A percentile compares a stretch with the other conserved stretches of the same genome.
phyloP scores from a whole-genome alignment of 345 rosid species.

The Brassica juncea region DNA sequence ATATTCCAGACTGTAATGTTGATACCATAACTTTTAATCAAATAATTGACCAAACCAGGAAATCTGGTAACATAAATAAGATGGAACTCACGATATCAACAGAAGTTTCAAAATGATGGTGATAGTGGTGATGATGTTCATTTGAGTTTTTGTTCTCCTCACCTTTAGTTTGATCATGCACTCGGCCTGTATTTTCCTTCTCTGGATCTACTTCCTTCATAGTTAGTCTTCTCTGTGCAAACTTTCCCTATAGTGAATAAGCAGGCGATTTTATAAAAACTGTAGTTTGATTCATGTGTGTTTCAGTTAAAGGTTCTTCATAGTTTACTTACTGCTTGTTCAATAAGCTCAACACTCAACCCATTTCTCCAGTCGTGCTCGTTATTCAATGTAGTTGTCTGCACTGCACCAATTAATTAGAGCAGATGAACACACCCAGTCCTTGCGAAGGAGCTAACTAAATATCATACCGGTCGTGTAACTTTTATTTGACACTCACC shows the following conservation, averaged over 20 bases:
- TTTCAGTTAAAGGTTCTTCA: not conserved
- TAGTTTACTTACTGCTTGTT: constrained; percentile 50
- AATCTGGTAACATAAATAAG: not conserved
- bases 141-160: constrained; percentile 50
- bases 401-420: constrained; percentile 37
- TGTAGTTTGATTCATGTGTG: constrained; percentile 3
- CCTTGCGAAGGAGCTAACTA: not conserved
- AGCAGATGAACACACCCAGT: not conserved
- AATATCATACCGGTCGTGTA: not conserved
- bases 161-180: constrained; percentile 50
- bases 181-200: constrained; percentile 28
- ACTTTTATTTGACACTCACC: constrained; percentile 48
- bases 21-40: not conserved
- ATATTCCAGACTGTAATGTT: not conserved
- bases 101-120: constrained; percentile 48
- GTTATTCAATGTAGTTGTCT: constrained; percentile 77
- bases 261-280: not conserved
- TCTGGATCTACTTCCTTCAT: constrained; percentile 62
- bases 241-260: constrained; percentile 49
- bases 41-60: not conserved
- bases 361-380: constrained; percentile 95
- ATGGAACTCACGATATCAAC: constrained; percentile 58
- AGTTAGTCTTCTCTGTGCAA: constrained; percentile 59
- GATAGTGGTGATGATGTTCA: constrained; percentile 47
- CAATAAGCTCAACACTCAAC: constrained; percentile 76